Evolutionary conservation across 768 basidiomycete species (phyloP), one percentile per base, ranked within the genome.

Genomic region (Suillus spraguei): DNA sequence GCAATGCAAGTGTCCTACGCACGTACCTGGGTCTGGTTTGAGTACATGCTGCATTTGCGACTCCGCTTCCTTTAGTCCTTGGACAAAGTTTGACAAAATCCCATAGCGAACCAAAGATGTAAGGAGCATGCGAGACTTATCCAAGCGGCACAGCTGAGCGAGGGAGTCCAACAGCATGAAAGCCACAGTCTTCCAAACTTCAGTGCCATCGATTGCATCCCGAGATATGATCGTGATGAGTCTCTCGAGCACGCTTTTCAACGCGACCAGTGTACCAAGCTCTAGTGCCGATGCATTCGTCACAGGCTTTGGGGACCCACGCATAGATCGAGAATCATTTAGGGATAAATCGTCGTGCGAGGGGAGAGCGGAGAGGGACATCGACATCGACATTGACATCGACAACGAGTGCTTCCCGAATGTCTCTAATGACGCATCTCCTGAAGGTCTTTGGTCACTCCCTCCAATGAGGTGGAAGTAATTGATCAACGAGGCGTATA

Each of bases 141-240:
- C 90, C 55, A 79, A 74, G 33, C 84, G 84, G 44, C 87, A 91
- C 0, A 96, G 78, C 50, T 90, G 85, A 20, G 91, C 83, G 9
- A 96, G 81, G 0, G 91, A 88, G 68, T 96, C 94, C 49, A 98
- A 80, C 3, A 95, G 80, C 81, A 95, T 91, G 72, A 95, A 98
- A 10, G 96, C 93, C 17, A 98, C 87, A 3, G 95, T 96, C 77
- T 94, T 94, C 97, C 97, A 99, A 2, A 98, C 93, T 74, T 98
- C 95, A 20, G 92, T 88, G 8, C 95, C 96, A 66, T 97, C 95
- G 60, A 94, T 91, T 1, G 95, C 95, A 71, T 99, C 97, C n/a
- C 94, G 83, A 24, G 92, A 87, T 44, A 97, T 80, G 42, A 87
- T 82, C 0, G 86, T 77, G 0, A 95, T 81, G 22, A 98, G 76